Evolutionary conservation across 805 yeast species (phyloP).

Genomic region (Ogataea pini): DNA sequence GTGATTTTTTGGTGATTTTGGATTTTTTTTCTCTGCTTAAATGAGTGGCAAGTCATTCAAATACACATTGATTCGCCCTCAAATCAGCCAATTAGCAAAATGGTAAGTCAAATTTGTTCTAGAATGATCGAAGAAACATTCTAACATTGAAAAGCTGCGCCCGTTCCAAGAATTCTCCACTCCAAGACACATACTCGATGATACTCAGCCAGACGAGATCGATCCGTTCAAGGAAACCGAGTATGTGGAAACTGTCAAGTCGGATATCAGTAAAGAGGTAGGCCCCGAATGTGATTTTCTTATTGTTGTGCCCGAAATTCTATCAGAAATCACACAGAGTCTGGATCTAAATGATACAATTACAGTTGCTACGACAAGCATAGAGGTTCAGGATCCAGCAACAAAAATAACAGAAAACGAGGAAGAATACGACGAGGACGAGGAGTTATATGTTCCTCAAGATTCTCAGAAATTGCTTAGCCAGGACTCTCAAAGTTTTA

Average conservation of each 20-base stretch:
- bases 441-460: conserved; percentile 44
- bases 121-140: too few species aligned
- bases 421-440: conserved; percentile 46
- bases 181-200: conserved; percentile 29
- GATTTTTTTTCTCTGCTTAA: too few species aligned
- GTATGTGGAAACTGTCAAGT: not conserved
- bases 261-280: not conserved
- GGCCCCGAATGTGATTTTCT: not conserved
- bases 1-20: too few species aligned
- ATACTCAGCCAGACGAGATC: conserved; percentile 2
- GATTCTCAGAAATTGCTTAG: conserved; percentile 21
- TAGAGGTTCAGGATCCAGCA: not conserved
- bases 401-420: conserved; percentile 10
- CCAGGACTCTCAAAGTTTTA: conserved; percentile 23
- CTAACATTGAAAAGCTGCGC: too few species aligned
- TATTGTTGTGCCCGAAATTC: not conserved
- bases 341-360: not conserved
- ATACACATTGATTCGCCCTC: not conserved
- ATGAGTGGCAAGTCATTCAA: too few species aligned
- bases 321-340: not conserved
- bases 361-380: not conserved
- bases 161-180: conserved; percentile 47
- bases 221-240: not conserved
- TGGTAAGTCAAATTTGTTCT: too few species aligned
- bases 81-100: too few species aligned